Percentiles rank a stretch among this genome's conserved stretches.
These are phyloP conservation scores for Pseudogymnoascus sp. DNA, from an alignment of 2,329 filamentous ascomycete genomes.

Conservation along the genomic window DNA sequence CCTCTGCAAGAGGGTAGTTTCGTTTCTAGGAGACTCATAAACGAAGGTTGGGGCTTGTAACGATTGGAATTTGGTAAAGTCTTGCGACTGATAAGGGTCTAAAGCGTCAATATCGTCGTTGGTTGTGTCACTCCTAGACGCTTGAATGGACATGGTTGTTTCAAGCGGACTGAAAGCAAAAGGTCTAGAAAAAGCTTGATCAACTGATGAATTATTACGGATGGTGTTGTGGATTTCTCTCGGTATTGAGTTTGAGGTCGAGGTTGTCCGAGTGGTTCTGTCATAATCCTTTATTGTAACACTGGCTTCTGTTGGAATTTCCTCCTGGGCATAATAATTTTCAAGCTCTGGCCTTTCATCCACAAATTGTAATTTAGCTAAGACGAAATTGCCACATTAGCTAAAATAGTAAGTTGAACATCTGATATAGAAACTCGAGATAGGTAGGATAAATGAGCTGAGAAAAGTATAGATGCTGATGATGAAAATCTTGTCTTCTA, in stretches of 20 bases:
- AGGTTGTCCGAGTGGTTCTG: not conserved
- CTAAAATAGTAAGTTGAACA: not conserved
- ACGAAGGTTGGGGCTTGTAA: not conserved
- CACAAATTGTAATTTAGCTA: constrained; percentile 1
- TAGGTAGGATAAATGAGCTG: not conserved
- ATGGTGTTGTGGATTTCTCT: not conserved
- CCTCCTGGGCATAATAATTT: not conserved
- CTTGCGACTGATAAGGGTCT: not conserved
- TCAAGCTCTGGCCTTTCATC: not conserved
- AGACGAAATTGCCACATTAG: not conserved
- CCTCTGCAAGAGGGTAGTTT: not conserved
- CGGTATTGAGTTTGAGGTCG: not conserved
- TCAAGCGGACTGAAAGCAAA: not conserved
- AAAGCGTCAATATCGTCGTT: not conserved
- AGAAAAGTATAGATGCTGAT: not conserved
- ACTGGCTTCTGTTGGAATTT: not conserved
- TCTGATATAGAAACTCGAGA: not conserved
- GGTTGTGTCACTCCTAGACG: not conserved
- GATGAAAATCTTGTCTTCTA: not conserved
- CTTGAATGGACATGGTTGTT: not conserved
- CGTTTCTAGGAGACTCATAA: not conserved
- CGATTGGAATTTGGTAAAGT: not conserved
- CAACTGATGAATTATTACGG: not conserved
- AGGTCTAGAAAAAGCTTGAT: not conserved
- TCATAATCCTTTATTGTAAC: not conserved